phyloP scores from a whole-genome alignment of 495 filamentous ascomycete species.

The Thermothielavioides terrestris region DNA sequence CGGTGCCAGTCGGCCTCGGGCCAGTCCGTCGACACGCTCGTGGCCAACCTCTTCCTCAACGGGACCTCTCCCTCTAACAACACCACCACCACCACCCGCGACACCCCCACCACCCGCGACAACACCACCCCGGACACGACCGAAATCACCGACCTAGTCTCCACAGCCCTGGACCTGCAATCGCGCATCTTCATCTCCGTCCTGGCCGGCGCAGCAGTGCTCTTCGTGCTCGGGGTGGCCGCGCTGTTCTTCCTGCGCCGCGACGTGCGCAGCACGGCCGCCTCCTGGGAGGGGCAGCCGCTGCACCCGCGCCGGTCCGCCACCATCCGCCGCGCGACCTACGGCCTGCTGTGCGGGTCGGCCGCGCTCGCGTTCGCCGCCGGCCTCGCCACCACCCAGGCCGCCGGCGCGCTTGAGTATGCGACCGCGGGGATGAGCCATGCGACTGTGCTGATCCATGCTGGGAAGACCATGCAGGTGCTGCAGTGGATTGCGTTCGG shows the following conservation, averaged over 20 bases:
- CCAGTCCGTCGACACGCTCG: conserved; percentile 6
- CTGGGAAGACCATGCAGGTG: conserved; percentile 24
- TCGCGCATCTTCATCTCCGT: conserved; percentile 16
- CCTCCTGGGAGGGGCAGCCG: conserved; percentile 7
- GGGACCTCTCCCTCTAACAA: not conserved
- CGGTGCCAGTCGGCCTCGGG: conserved; percentile 16
- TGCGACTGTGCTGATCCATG: conserved; percentile 13
- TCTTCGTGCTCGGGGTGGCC: conserved; percentile 28
- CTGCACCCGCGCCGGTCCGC: conserved; percentile 10
- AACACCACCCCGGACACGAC: too few species aligned
- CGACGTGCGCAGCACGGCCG: conserved; percentile 5
- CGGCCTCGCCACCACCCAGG: conserved; percentile 21
- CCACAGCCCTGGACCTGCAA: conserved; percentile 22
- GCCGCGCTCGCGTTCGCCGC: conserved; percentile 17
- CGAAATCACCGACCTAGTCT: conserved; percentile 15
- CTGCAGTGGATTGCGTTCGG: conserved; percentile 29
- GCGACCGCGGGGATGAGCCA: conserved; percentile 7
- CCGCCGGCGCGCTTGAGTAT: conserved; percentile 15
- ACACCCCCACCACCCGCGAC: not conserved
- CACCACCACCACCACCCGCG: conserved; percentile 2
- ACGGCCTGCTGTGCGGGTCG: conserved; percentile 16
- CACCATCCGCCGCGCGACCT: conserved; percentile 19
- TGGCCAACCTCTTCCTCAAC: conserved; percentile 8
- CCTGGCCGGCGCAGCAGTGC: conserved; percentile 15
- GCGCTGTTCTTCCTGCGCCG: conserved; percentile 15